Evolutionary conservation across 2,329 filamentous ascomycete genomes (phyloP), one percentile per base, ranked within the genome.

Genomic region (Ceratocystis lukuohia): DNA sequence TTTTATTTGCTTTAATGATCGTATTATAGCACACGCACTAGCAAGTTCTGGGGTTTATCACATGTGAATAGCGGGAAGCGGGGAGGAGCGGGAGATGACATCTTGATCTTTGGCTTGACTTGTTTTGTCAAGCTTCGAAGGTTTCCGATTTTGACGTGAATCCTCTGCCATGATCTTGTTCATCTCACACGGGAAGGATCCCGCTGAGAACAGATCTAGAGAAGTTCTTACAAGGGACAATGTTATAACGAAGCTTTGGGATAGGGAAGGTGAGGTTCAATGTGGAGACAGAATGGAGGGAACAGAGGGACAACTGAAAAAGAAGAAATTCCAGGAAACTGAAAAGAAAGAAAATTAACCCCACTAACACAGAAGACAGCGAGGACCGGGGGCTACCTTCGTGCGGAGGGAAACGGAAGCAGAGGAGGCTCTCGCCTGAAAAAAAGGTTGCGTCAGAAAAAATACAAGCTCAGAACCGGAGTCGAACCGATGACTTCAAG

Each of bases 381-480:
- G 45, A 20, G n/a, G 10, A 3, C 22, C n/a, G 46, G n/a, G 17
- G 46, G 28, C n/a, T 1, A 20, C 4, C 45, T 17, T 17, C 4
- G 20, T 50, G 46, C n/a, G 5, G 46, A 25, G 12, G 20, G 25
- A n/a, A 25, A 28, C 3, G 25, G 22, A 25, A 20, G 20, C 25
- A 8, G 28, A 33, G 61, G 1, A 45, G 28, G 28, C 62, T 37
- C 20, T 37, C 30, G 37, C 37, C 46, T 37, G 33, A 48, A 65
- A 67, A 65, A 67, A 67, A 65, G 59, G 48, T 59, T 37, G 28
- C 30, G 48, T 57, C 25, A 62, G 63, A 67, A 67, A 67, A 67
- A 67, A 65, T 41, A 59, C 57, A 57, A 67, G 66, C 61, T 62
- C 61, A 62, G 61, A 62, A 62, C 61, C 61, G 61, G 61, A 62